phyloP scores from a whole-genome alignment of 2,329 filamentous ascomycete species.

The Claviceps pusilla region DNA sequence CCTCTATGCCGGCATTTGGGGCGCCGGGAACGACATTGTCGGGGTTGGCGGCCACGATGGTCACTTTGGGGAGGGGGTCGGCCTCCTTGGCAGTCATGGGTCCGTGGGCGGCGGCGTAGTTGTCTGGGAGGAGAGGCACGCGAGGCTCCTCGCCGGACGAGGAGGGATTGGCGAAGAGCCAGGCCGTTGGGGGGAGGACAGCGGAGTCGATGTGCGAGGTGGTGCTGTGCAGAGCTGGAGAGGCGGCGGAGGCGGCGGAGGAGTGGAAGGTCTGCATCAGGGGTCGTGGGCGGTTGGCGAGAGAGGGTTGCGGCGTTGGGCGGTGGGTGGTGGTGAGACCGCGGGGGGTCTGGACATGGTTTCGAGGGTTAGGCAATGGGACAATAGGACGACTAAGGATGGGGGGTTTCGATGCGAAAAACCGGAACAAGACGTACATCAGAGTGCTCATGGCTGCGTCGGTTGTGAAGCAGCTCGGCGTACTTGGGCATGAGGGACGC shows the following conservation, averaged over 20 bases:
- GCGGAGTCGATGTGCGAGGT: constrained; percentile 34
- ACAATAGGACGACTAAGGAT: no score
- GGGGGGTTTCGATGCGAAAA: no score
- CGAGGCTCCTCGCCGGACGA: constrained; percentile 29
- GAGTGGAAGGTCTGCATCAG: constrained; percentile 50
- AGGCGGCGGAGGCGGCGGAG: constrained; percentile 24
- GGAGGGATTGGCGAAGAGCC: constrained; percentile 12
- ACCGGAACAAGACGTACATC: constrained; percentile 22
- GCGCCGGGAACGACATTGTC: constrained; percentile 34
- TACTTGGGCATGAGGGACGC: constrained; percentile 32
- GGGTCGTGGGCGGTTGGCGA: constrained; percentile 32
- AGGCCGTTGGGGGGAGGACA: constrained; percentile 33
- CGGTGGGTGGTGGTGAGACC: constrained; percentile 32
- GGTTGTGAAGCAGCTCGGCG: constrained; percentile 28
- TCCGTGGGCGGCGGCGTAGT: constrained; percentile 30
- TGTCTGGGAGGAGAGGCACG: constrained; percentile 47
- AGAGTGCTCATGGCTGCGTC: constrained; percentile 19
- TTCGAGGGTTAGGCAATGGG: background rate
- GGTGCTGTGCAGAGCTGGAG: constrained; percentile 24
- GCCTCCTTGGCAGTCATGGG: constrained; percentile 29
- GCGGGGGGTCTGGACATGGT: constrained; percentile 19
- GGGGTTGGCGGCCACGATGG: constrained; percentile 42
- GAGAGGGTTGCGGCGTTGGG: constrained; percentile 29
- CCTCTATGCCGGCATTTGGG: constrained; percentile 42
- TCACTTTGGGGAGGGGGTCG: constrained; percentile 31